Evolutionary conservation across 1,284 basidiomycete genomes (phyloP).

Genomic region (Trametes sp.): DNA sequence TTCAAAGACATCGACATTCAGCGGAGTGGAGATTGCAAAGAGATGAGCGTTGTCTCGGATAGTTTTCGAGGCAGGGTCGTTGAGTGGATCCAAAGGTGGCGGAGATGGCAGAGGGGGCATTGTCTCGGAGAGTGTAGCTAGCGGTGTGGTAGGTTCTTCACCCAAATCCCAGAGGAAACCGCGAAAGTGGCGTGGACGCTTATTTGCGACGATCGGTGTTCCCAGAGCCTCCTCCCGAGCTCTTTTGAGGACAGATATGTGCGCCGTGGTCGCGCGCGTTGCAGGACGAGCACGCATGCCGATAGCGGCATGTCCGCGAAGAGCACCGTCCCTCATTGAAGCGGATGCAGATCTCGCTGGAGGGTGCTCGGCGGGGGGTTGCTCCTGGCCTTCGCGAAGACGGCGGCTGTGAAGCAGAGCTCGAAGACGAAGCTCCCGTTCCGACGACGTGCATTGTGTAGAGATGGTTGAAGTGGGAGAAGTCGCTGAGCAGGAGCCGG

Average conservation of each 20-base stretch:
- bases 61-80: conserved; percentile 5
- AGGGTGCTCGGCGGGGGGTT: background rate
- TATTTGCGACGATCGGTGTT: background rate
- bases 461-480: conserved; percentile 32
- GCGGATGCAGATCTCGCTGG: conserved; percentile 18
- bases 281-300: conserved; percentile 30
- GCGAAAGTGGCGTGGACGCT: conserved; percentile 10
- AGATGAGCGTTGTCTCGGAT: conserved; percentile 17
- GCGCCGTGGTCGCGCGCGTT: conserved; percentile 12
- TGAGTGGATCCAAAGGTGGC: no score
- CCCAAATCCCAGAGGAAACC: conserved; percentile 17
- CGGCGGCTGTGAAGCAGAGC: background rate
- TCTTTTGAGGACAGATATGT: conserved; percentile 2
- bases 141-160: conserved; percentile 24
- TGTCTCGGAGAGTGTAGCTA: no score
- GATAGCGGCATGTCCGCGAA: conserved; percentile 14
- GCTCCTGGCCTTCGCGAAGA: background rate
- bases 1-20: conserved; percentile 43
- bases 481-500: conserved; percentile 36
- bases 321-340: conserved; percentile 25
- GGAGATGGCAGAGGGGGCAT: no score
- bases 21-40: conserved; percentile 44
- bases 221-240: background rate
- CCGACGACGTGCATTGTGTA: conserved; percentile 26
- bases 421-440: conserved; percentile 10